Conservation (phyloP, 2,329 filamentous ascomycete genomes). For the Alternaria burnsii region DNA sequence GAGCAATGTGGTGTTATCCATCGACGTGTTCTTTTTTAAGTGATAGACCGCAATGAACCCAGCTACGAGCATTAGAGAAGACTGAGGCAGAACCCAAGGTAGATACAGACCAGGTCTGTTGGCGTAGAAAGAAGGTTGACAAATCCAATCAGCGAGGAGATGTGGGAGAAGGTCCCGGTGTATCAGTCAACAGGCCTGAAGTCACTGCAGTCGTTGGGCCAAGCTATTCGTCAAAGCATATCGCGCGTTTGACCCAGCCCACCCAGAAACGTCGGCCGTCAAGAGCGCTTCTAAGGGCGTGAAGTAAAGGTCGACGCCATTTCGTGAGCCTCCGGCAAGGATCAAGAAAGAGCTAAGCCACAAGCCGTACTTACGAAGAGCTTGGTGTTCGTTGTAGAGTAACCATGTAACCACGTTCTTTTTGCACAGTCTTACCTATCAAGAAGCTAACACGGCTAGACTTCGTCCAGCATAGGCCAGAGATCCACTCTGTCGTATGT, state of each 20-base stretch:
- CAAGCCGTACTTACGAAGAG: neutral
- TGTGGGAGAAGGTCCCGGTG: neutral
- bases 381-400: neutral
- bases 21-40: neutral
- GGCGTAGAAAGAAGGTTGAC: neutral
- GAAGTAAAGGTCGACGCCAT: neutral
- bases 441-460: neutral
- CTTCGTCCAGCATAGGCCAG: constrained; percentile 11
- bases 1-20: neutral
- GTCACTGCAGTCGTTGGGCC: neutral
- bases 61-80: neutral
- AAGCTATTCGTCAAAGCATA: neutral
- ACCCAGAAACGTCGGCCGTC: neutral
- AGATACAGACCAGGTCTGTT: no score
- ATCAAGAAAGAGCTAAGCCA: neutral
- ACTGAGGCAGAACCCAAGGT: neutral
- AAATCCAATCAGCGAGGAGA: neutral
- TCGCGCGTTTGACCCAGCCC: neutral
- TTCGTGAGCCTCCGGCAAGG: neutral
- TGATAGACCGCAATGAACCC: neutral
- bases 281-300: neutral
- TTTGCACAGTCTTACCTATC: neutral
- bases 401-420: neutral
- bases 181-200: neutral
- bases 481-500: constrained; percentile 9